phyloP scores from a whole-genome alignment of 2,329 filamentous ascomycete species.

The Monascus ruber region DNA sequence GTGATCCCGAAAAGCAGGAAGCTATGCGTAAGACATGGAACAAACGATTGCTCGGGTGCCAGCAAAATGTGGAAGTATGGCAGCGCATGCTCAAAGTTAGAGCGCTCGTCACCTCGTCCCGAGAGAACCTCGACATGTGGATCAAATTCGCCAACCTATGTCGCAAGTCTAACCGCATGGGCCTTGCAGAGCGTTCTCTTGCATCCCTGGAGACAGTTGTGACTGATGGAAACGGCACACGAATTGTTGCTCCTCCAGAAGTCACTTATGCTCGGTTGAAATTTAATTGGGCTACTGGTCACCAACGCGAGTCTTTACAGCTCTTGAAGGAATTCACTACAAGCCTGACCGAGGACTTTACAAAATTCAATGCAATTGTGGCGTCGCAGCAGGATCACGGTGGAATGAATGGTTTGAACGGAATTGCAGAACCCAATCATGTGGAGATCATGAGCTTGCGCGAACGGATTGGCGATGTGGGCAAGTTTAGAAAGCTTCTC shows the following conservation, averaged over 20 bases:
- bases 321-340: constrained; percentile 52
- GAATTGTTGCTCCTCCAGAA: constrained; percentile 47
- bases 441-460: constrained; percentile 27
- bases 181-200: constrained; percentile 87
- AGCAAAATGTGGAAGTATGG: constrained; percentile 97
- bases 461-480: constrained; percentile 37
- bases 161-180: constrained; percentile 88
- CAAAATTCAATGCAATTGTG: constrained; percentile 31
- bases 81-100: constrained; percentile 94
- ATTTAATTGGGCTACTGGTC: constrained; percentile 81
- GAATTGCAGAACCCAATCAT: constrained; percentile 29
- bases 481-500: constrained; percentile 57
- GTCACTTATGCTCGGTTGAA: constrained; percentile 96
- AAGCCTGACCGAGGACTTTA: constrained; percentile 48
- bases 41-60: constrained; percentile 83
- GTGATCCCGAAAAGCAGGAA: constrained; percentile 72
- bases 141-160: constrained; percentile 99
- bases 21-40: constrained; percentile 94
- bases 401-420: constrained; percentile 39
- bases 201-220: constrained; percentile 76
- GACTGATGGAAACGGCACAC: constrained; percentile 30
- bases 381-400: constrained; percentile 26
- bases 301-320: constrained; percentile 50
- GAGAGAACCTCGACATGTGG: constrained; percentile 97
- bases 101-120: constrained; percentile 79